A percentile compares a stretch with the other conserved stretches of the same genome.
These are phyloP conservation scores for Penicillium dipodomyicola DNA, from an alignment of 495 filamentous ascomycete genomes.

Conservation along the genomic window DNA sequence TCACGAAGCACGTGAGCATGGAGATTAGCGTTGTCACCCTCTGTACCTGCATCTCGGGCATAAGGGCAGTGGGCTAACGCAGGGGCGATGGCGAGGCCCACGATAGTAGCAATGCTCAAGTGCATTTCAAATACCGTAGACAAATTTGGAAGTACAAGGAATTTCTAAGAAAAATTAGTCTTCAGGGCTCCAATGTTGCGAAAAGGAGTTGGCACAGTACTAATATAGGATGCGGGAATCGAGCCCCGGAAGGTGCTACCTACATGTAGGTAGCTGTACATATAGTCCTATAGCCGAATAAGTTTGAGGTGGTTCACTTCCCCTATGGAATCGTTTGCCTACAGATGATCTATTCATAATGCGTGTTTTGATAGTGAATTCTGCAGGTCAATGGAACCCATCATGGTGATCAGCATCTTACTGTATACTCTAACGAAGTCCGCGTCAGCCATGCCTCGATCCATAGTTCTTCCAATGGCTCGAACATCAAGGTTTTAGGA, in stretches of 20 bases:
- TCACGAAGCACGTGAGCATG: not conserved
- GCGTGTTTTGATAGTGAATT: not conserved
- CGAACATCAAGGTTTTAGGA: not conserved
- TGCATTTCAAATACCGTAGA: not conserved
- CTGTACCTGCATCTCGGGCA: not conserved
- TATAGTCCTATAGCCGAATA: not conserved
- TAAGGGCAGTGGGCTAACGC: conserved; percentile 2
- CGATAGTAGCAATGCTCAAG: not conserved
- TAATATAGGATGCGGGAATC: not conserved
- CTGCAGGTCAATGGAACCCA: not conserved
- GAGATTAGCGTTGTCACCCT: not conserved
- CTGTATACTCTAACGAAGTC: not conserved
- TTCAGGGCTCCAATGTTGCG: not conserved
- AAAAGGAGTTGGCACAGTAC: not conserved
- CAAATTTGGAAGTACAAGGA: not conserved
- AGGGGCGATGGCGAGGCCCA: conserved; percentile 5
- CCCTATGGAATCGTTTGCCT: not conserved
- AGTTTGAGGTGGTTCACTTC: not conserved
- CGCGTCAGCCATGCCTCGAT: not conserved
- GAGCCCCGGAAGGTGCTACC: not conserved
- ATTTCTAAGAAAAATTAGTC: not conserved
- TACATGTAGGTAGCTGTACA: not conserved
- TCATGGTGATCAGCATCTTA: not conserved
- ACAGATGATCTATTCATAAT: not conserved
- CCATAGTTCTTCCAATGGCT: not conserved